phyloP scores from a whole-genome alignment of 345 rosid species.

The Melastoma malabathricum region DNA sequence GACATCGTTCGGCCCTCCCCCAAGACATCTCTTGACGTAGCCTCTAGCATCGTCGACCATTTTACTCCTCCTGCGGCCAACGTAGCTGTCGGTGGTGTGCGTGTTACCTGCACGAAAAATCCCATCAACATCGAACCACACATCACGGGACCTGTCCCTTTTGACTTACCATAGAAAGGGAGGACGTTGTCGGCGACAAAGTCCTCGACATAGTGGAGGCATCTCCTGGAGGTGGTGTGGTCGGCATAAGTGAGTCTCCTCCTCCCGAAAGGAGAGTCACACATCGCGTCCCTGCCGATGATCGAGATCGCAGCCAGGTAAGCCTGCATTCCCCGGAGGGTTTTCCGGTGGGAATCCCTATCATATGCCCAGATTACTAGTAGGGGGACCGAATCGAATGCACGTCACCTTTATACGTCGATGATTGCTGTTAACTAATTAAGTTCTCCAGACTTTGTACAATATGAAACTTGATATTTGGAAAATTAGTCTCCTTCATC shows the following conservation, averaged over 20 bases:
- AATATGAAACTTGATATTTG: no score
- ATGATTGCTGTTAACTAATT: no score
- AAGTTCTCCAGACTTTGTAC: no score
- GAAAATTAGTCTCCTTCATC: no score
- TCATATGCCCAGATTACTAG: no score
- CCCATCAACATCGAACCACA: no score
- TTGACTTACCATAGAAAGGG: constrained; percentile 34
- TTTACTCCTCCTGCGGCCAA: constrained; percentile 35
- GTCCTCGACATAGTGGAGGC: constrained; percentile 33
- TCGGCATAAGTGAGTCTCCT: constrained; percentile 38
- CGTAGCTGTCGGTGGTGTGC: constrained; percentile 40
- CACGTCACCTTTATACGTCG: no score
- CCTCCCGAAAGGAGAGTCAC: constrained; percentile 41
- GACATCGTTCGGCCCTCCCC: constrained; percentile 29
- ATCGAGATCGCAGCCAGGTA: constrained; percentile 39
- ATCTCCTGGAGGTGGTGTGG: constrained; percentile 46
- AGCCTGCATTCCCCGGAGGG: constrained; percentile 18
- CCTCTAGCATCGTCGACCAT: constrained; percentile 28
- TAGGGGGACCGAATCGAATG: no score
- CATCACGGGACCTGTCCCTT: no score
- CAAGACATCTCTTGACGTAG: constrained; percentile 40
- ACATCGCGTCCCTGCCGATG: constrained; percentile 22
- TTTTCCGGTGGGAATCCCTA: no score
- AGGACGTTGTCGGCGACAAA: constrained; percentile 35
- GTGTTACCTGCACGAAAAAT: constrained; percentile 26